Percentiles rank a stretch among this genome's conserved stretches.
Conservation (phyloP, 2,329 filamentous ascomycete genomes). For the Neurospora sp. region DNA sequence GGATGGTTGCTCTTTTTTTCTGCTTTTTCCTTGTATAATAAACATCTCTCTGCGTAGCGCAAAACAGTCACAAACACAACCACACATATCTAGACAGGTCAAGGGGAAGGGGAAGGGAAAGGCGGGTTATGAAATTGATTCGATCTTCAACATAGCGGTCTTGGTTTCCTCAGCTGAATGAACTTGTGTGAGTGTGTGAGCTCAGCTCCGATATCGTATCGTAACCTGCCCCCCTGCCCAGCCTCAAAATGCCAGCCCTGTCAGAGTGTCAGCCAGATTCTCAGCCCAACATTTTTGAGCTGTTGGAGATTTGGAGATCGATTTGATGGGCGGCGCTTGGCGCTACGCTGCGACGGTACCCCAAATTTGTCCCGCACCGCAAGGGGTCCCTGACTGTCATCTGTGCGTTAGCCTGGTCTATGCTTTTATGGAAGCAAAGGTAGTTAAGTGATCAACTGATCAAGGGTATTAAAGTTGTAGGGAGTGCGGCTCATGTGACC, state of each 20-base stretch:
- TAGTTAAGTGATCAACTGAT: too few relatives aligned
- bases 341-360: not conserved
- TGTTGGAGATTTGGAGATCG: not conserved
- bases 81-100: not conserved
- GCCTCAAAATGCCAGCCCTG: not conserved
- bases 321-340: not conserved
- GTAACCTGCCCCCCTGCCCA: not conserved
- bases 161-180: not conserved
- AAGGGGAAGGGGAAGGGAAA: not conserved
- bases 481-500: conserved; percentile 9
- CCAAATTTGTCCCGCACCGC: not conserved
- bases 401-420: not conserved
- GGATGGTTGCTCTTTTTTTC: not conserved
- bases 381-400: not conserved
- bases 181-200: not conserved
- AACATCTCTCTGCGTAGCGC: not conserved
- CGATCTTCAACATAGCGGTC: not conserved
- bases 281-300: not conserved
- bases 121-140: not conserved
- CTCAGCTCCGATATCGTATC: not conserved
- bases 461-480: not conserved
- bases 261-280: not conserved
- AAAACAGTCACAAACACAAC: not conserved
- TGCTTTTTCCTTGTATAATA: not conserved
- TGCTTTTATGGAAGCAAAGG: not conserved